A percentile compares a stretch with the other conserved stretches of the same genome.
Conservation (phyloP, 2,329 filamentous ascomycete species). For the Cadophora gregata region DNA sequence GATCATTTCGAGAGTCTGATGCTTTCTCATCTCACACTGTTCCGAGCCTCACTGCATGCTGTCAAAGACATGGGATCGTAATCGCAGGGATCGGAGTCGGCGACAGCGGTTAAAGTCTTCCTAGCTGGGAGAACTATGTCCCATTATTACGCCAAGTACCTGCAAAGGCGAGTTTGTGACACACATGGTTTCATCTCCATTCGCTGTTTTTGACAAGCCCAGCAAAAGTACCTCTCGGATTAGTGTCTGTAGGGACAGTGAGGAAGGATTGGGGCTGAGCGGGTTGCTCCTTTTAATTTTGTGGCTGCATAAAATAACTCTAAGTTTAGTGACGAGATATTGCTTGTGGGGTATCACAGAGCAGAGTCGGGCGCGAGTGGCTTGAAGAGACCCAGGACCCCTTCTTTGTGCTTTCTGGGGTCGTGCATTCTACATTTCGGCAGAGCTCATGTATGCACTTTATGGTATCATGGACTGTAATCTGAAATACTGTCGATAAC, state of each 20-base stretch:
- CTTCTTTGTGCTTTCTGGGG: not conserved
- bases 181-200: not conserved
- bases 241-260: not conserved
- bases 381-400: slow-evolving; percentile 1
- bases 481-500: not conserved
- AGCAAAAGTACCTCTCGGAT: not conserved
- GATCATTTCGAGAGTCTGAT: too few relatives aligned
- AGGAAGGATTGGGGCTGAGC: slow-evolving; percentile 6
- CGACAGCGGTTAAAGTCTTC: not conserved
- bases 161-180: not conserved
- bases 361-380: not conserved
- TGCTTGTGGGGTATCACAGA: slow-evolving; percentile 4
- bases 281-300: slow-evolving; percentile 8
- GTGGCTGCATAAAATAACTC: slow-evolving; percentile 7
- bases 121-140: not conserved
- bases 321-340: slow-evolving; percentile 4
- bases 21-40: too few relatives aligned
- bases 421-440: not conserved
- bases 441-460: not conserved
- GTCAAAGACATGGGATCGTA: not conserved
- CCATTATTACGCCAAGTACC: not conserved
- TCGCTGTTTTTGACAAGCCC: not conserved
- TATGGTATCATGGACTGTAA: not conserved
- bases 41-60: not conserved
- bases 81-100: not conserved